Evolutionary conservation across 2,329 filamentous ascomycete genomes (phyloP).

Genomic region (Dactylellina leptospora): DNA sequence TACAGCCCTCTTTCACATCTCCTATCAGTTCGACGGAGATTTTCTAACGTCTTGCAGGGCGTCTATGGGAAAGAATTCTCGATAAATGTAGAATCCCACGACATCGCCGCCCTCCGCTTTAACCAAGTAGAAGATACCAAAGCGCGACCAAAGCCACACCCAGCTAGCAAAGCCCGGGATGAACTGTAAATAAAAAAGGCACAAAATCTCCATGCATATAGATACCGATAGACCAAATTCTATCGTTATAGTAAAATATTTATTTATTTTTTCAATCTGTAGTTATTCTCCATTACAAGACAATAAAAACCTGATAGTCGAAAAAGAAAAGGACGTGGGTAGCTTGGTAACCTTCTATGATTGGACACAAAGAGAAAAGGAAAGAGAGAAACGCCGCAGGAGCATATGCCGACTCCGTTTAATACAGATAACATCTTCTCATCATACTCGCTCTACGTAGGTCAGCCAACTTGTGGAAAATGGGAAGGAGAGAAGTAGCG

Average conservation of each 20-base stretch:
- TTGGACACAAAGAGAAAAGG: background rate
- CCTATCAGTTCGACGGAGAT: too few species aligned
- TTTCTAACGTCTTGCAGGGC: constrained; percentile 9
- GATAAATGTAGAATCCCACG: constrained; percentile 32
- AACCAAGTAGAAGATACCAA: constrained; percentile 24
- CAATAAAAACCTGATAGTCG: background rate
- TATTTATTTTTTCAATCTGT: background rate
- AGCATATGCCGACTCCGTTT: background rate
- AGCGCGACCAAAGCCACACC: constrained; percentile 14
- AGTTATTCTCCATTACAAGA: background rate
- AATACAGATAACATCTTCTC: background rate
- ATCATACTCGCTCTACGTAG: constrained; percentile 2
- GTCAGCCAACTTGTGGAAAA: background rate
- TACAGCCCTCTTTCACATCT: background rate
- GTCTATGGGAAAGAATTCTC: constrained; percentile 30
- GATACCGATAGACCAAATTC: too few species aligned
- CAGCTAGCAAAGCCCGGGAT: constrained; percentile 8
- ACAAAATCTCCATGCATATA: too few species aligned
- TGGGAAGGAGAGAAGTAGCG: background rate
- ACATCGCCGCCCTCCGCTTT: constrained; percentile 43
- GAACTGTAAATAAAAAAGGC: constrained; percentile 19
- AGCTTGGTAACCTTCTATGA: constrained; percentile 3
- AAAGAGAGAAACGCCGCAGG: background rate
- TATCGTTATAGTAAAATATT: background rate
- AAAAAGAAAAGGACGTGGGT: background rate